Conservation (phyloP, 2,329 filamentous ascomycete genomes). For the Phialemoniopsis sp. region DNA sequence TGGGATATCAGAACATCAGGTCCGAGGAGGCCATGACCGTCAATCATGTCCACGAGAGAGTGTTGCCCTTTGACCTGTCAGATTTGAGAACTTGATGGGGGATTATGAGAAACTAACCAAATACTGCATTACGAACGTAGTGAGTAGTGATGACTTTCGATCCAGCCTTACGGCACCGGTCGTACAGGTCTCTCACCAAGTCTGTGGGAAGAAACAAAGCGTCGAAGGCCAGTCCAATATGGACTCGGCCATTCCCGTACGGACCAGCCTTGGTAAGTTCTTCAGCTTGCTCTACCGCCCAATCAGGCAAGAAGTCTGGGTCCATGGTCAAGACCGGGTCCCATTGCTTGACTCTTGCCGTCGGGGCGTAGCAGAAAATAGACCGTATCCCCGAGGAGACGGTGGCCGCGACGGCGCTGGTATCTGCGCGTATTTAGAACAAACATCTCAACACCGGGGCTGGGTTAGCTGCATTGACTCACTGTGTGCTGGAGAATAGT, state of each 20-base stretch:
- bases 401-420: background rate
- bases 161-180: background rate
- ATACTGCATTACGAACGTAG: background rate
- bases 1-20: conserved; percentile 3
- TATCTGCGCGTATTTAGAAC: too few relatives aligned
- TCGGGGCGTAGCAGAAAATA: background rate
- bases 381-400: background rate
- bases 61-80: background rate
- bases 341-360: background rate
- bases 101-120: background rate
- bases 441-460: too few relatives aligned
- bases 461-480: too few relatives aligned
- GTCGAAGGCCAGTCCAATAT: background rate
- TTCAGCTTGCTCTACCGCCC: background rate
- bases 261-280: background rate
- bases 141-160: background rate
- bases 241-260: background rate
- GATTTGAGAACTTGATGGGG: background rate
- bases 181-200: background rate
- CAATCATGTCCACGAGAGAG: conserved; percentile 1
- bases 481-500: conserved; percentile 1
- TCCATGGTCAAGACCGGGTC: background rate
- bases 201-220: background rate
- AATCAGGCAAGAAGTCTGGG: background rate
- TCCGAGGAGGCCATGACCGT: background rate